Evolutionary conservation across 108 stramenopile genomes (phyloP), one percentile per base, ranked within the genome.

Genomic region (Cyclotella cryptica): DNA sequence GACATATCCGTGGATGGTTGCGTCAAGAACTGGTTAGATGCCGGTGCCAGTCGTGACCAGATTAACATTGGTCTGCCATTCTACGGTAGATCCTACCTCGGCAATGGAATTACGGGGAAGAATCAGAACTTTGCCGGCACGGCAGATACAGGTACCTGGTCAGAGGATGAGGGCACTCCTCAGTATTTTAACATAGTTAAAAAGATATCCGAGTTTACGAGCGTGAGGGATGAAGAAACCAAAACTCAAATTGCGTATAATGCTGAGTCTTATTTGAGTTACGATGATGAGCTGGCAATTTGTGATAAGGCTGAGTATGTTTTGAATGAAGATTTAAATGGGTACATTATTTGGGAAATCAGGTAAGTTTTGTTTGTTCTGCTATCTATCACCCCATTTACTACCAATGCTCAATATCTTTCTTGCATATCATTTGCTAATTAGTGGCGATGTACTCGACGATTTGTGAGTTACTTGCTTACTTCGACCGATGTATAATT

Each of bases 271-370:
- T 42, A 73, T n/a, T 6, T 79, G n/a, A 75, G 74, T 2, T 82
- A 82, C 41, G 81, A 82, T 58, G 81, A 82, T 42, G 78, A 82
- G 43, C 61, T 27, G 13, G 77, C 81, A 0, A 82, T 82, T 10
- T 82, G 81, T 66, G 77, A 78, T 51, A 82, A 82, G 46, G 64
- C 81, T 19, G 81, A 78, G 51, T 82, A 82, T 45, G 71, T 29
- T n/a, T n/a, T 82, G 24, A 46, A 82, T 42, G 42, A 82, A 15
- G 24, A 74, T 19, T 64, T 82, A 6, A 62, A 78, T 54, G 81
- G 81, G 2, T 82, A 55, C 24, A 76, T 76, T 24, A 76, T 76
- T 69, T 76, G 75, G 75, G 75, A 76, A 44, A 55, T 74, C 12
- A 66, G 39, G 58, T 27, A 19, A 13, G 28, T 41, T 41, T 64